phyloP scores from a whole-genome alignment of 2,329 filamentous ascomycete species.

The Phoma herbarum region DNA sequence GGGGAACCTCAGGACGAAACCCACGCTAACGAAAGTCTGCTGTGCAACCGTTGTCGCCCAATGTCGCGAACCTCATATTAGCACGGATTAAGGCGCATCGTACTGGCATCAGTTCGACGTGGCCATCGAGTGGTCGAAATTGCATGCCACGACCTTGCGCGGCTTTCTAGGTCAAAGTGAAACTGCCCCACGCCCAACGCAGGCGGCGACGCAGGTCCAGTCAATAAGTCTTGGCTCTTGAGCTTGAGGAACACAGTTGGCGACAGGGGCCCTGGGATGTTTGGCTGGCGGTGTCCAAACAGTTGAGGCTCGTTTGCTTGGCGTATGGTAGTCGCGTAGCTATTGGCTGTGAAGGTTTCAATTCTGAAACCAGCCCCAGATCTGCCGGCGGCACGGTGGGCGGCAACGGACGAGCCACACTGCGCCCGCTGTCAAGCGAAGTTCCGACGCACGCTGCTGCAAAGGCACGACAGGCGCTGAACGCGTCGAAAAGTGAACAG shows the following conservation, averaged over 20 bases:
- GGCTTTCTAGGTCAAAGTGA: conserved; percentile 28
- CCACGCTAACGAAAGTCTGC: conserved; percentile 23
- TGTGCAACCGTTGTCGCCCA: conserved; percentile 25
- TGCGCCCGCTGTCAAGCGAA: conserved; percentile 10
- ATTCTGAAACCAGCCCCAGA: conserved; percentile 28
- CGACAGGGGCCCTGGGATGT: conserved; percentile 18
- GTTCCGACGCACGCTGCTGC: background rate
- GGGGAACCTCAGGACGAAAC: conserved; percentile 34
- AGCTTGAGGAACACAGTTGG: conserved; percentile 14
- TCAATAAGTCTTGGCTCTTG: conserved; percentile 23
- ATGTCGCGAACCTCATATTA: conserved; percentile 44
- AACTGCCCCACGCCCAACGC: conserved; percentile 36
- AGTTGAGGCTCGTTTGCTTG: conserved; percentile 41
- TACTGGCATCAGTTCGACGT: conserved; percentile 35
- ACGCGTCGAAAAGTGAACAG: background rate
- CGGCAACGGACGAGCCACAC: conserved; percentile 15
- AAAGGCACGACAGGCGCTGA: conserved; percentile 2
- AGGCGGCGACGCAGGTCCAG: conserved; percentile 25
- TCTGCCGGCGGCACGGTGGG: conserved; percentile 20
- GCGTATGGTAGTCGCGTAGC: conserved; percentile 39
- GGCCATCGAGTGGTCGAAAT: conserved; percentile 47
- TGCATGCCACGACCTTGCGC: conserved; percentile 26
- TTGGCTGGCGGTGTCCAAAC: conserved; percentile 30
- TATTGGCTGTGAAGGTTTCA: conserved; percentile 46
- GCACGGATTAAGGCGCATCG: conserved; percentile 38